Base-by-base conservation (phyloP, 495 filamentous ascomycete species). In the Penicillium salamii region DNA sequence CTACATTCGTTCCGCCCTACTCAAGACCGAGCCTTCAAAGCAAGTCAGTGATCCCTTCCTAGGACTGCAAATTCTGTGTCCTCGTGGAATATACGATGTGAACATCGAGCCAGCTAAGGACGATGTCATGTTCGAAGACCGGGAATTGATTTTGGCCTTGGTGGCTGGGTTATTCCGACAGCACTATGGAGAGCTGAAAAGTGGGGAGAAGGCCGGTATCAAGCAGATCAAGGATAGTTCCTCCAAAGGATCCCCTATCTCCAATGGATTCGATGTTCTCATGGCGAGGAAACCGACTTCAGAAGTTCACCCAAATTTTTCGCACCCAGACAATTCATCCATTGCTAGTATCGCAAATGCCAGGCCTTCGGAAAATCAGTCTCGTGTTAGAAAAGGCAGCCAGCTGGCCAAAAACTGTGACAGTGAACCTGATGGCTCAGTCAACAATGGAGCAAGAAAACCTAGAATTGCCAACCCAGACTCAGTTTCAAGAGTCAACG, bases 51-150 rank as follows among this genome's bases (percentile, higher is more conserved):
- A 89, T 49, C 86, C 86, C 0, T 92, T 96, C 62, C 65, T 97
- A 20, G 78, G 76, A 13, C 55, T 97, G 35, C 83, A 90, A 46
- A 79, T 98, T 5, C 58, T 59, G 4, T 96, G 91, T 57, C 81
- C 85, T 1, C 63, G 61, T 4, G 81, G 78, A 12, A 86, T 76
- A 40, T 97, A 98, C 52, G 92, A 97, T 70, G 77, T 81, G 2
- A 97, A 96, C 57, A 76, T 97, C 43, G 91, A 97, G 58, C 91
- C 91, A 0, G 80, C 86, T 0, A 98, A 98, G 62, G 87, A 97
- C 53, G 86, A 96, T 63, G 80, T 97, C 2, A 45, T 96, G 0
- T 96, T 98, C 59, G 71, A 77, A 21, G 71, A 93, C 35, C 72
- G 82, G 23, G 61, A 80, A 0, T 3, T 53, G 2, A 46, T 95